These are phyloP conservation scores for Coelastrella sp. DNA, from an alignment of 139 green algal species.

Conservation along the genomic window DNA sequence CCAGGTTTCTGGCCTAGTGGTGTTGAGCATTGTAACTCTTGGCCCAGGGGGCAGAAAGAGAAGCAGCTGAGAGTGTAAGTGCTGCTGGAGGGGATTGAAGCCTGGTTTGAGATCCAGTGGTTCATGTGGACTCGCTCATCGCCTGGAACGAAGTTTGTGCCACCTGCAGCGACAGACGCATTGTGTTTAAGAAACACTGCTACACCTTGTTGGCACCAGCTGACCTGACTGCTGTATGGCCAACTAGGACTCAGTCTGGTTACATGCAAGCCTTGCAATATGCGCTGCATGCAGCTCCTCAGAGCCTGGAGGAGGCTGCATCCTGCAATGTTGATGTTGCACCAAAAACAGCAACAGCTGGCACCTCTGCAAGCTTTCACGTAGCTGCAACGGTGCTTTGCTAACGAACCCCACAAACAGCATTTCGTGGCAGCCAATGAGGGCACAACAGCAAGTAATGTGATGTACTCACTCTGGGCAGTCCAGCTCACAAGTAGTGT, in stretches of 20 bases:
- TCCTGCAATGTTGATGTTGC: background rate
- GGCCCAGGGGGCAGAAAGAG: constrained; percentile 15
- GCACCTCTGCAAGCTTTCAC: background rate
- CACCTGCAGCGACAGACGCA: constrained; percentile 17
- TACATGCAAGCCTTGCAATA: too few species aligned
- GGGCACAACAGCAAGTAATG: background rate
- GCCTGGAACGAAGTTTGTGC: constrained; percentile 19
- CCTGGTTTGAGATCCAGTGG: background rate
- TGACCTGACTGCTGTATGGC: background rate
- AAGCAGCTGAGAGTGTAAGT: constrained; percentile 20
- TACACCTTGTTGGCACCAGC: background rate
- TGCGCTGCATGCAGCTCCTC: too few species aligned
- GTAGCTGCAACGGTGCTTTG: background rate
- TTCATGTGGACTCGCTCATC: constrained; percentile 28
- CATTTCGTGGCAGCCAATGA: background rate
- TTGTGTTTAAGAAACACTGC: background rate
- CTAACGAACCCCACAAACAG: background rate
- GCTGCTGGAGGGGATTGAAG: background rate
- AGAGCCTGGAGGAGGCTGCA: too few species aligned
- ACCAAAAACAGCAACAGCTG: background rate
- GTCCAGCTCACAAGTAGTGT: background rate
- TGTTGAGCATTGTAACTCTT: background rate
- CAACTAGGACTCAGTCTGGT: background rate
- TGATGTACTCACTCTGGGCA: background rate
- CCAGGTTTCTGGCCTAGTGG: background rate